These are phyloP conservation scores for Chloridella minuta DNA, from an alignment of 352 stramenopile species.

Conservation along the genomic window DNA sequence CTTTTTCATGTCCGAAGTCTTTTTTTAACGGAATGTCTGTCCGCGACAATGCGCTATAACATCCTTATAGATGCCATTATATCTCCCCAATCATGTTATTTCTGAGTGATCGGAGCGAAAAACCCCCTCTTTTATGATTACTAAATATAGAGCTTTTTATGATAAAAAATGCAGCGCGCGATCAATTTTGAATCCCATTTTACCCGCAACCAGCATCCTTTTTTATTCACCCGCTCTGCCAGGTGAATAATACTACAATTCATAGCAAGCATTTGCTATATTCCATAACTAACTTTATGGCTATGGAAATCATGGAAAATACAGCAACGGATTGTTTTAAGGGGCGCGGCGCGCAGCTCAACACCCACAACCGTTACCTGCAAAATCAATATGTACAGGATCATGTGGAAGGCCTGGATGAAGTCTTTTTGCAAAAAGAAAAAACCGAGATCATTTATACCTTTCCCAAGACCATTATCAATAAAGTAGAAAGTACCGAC, in stretches of 20 bases:
- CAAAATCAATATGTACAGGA: neutral
- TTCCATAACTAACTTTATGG: neutral
- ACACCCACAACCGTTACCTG: neutral
- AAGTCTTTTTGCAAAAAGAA: neutral
- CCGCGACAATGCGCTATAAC: too few species aligned
- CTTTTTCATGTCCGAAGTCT: too few species aligned
- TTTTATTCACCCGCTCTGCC: too few species aligned
- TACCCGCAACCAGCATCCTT: too few species aligned
- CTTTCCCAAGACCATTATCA: neutral
- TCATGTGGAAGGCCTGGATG: neutral
- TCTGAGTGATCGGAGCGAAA: too few species aligned
- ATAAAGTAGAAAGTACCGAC: neutral
- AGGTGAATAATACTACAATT: slow-evolving; percentile 8
- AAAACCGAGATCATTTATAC: neutral
- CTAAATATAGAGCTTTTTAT: too few species aligned
- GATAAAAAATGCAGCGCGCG: too few species aligned
- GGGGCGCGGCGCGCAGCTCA: neutral
- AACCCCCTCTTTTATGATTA: too few species aligned
- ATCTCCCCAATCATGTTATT: too few species aligned
- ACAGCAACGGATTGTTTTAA: neutral
- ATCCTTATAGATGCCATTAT: too few species aligned
- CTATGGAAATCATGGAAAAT: neutral
- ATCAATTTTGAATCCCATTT: too few species aligned
- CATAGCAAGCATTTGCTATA: neutral
- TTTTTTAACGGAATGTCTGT: too few species aligned